Conservation (phyloP, 2,329 filamentous ascomycete genomes). For the Trichoderma citrinoviride region DNA sequence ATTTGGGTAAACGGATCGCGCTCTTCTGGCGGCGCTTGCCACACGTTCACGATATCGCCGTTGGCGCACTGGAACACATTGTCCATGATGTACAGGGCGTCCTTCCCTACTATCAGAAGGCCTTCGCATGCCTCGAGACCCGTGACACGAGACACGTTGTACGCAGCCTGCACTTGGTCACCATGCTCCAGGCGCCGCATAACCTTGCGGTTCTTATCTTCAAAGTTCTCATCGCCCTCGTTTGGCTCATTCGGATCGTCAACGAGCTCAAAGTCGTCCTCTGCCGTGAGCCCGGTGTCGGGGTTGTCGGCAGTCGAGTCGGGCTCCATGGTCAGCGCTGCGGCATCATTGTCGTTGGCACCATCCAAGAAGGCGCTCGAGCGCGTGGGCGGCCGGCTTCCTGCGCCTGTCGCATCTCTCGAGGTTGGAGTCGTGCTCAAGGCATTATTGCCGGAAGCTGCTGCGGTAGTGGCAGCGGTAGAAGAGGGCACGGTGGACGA, state of each 20-base stretch:
- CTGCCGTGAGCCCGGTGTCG: conserved; percentile 43
- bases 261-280: conserved; percentile 94
- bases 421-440: conserved; percentile 9
- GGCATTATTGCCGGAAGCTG: not conserved
- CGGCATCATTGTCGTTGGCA: conserved; percentile 21
- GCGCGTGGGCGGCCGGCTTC: conserved; percentile 24
- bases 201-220: conserved; percentile 97
- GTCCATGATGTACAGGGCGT: conserved; percentile 90
- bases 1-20: conserved; percentile 94
- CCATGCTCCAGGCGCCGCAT: conserved; percentile 90
- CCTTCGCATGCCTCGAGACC: conserved; percentile 93
- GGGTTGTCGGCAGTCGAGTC: conserved; percentile 26
- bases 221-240: conserved; percentile 72
- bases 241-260: conserved; percentile 86
- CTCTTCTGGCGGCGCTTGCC: conserved; percentile 88
- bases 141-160: conserved; percentile 91
- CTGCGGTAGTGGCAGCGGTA: conserved; percentile 23
- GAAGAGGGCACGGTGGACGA: conserved; percentile 34
- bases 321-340: conserved; percentile 27
- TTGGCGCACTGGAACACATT: conserved; percentile 94
- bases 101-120: conserved; percentile 87
- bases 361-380: conserved; percentile 28
- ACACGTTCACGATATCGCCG: conserved; percentile 94
- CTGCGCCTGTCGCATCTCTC: conserved; percentile 8
- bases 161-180: conserved; percentile 88